Percentiles rank a stretch among this genome's conserved stretches.
Evolutionary conservation across 2,329 filamentous ascomycete species (phyloP).

Genomic region (Neospermospora avenae): DNA sequence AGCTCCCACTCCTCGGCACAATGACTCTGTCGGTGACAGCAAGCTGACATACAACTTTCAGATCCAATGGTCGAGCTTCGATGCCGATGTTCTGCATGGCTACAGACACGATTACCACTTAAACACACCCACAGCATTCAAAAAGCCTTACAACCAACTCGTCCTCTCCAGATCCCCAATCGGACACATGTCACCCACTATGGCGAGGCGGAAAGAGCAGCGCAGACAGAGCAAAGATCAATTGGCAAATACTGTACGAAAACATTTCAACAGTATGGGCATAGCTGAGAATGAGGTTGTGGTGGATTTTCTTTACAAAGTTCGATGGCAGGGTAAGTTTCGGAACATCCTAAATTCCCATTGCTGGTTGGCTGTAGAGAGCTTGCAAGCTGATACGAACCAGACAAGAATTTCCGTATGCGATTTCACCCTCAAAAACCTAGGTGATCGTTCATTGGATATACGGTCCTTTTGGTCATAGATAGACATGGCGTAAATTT

Average conservation of each 20-base stretch:
- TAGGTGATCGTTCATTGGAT: constrained; percentile 14
- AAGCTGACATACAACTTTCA: constrained; percentile 25
- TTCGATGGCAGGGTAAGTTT: constrained; percentile 35
- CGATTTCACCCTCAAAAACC: constrained; percentile 36
- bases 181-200: constrained; percentile 71
- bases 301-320: constrained; percentile 48
- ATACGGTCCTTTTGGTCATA: neutral
- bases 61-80: constrained; percentile 66
- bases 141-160: constrained; percentile 58
- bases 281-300: constrained; percentile 81
- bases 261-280: constrained; percentile 78
- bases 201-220: constrained; percentile 62
- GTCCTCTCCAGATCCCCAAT: constrained; percentile 62
- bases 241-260: constrained; percentile 68
- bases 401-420: constrained; percentile 40
- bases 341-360: neutral
- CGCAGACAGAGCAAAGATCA: constrained; percentile 69
- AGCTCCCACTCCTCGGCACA: constrained; percentile 7
- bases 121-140: constrained; percentile 67
- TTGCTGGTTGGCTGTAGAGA: neutral
- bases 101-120: constrained; percentile 75
- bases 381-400: constrained; percentile 9
- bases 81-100: constrained; percentile 64
- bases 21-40: neutral
- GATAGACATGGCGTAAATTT: constrained; percentile 3